phyloP scores from a whole-genome alignment of 306 rosid species.

The Cucurbita maxima region DNA sequence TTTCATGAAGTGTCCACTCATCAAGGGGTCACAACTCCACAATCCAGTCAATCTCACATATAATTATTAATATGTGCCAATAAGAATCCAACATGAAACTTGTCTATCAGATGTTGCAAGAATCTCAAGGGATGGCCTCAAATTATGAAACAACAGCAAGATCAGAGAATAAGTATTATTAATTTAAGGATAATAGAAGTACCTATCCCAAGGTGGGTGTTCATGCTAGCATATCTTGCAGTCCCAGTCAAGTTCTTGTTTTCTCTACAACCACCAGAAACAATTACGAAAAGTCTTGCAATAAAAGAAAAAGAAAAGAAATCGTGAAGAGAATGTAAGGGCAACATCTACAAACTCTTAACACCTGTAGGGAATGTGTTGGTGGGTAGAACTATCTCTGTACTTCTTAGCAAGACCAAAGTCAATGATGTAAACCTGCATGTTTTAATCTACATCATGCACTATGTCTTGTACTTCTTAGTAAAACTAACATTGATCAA shows the following conservation, averaged over 20 bases:
- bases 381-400: conserved; percentile 79
- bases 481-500: neutral
- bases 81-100: neutral
- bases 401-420: conserved; percentile 97
- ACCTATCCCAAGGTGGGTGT: conserved; percentile 95
- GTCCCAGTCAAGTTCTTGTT: conserved; percentile 95
- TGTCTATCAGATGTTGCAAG: neutral
- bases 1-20: neutral
- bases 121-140: neutral
- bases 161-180: neutral
- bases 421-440: conserved; percentile 69
- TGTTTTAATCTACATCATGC: neutral
- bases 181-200: neutral
- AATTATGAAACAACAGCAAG: neutral
- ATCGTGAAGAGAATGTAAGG: neutral
- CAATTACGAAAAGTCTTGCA: neutral
- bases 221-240: conserved; percentile 96
- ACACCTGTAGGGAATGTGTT: conserved; percentile 95
- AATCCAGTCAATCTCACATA: neutral
- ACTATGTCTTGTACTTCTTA: conserved; percentile 7
- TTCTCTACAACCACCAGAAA: conserved; percentile 45
- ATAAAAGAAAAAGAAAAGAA: neutral
- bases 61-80: neutral
- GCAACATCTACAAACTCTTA: conserved; percentile 9
- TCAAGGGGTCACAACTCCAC: neutral